Evolutionary conservation across 148 eudicot genomes (phyloP).

Genomic region (Vaccinium vitisidaea): DNA sequence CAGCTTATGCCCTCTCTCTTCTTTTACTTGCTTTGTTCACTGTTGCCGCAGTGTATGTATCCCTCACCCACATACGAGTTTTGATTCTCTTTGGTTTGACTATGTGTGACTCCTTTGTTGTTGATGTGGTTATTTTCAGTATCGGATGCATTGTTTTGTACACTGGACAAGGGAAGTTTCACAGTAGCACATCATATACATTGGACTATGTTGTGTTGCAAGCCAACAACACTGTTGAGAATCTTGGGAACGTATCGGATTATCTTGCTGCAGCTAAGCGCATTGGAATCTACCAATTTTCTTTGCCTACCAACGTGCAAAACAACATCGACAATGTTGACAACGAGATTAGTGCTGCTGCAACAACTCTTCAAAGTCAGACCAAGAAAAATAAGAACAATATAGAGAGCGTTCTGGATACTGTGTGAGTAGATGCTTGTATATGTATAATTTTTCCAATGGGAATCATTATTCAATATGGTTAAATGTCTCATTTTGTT

Average conservation of each 20-base stretch:
- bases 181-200: constrained; percentile 50
- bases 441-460: neutral
- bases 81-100: neutral
- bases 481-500: neutral
- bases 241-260: constrained; percentile 56
- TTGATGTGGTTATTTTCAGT: constrained; percentile 37
- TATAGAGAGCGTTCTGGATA: constrained; percentile 41
- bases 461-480: neutral
- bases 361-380: constrained; percentile 46
- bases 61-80: neutral
- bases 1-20: constrained; percentile 40
- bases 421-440: constrained; percentile 52
- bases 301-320: constrained; percentile 50
- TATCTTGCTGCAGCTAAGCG: constrained; percentile 60
- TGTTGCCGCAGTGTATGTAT: constrained; percentile 37
- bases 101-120: neutral
- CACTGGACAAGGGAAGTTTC: constrained; percentile 83
- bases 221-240: constrained; percentile 54
- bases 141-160: constrained; percentile 69
- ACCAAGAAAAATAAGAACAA: constrained; percentile 48
- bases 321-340: constrained; percentile 55
- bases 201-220: constrained; percentile 58
- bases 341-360: constrained; percentile 38
- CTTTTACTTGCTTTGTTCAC: constrained; percentile 36
- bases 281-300: constrained; percentile 43